phyloP scores from a whole-genome alignment of 2,329 filamentous ascomycete species.

The Didymella sp. region DNA sequence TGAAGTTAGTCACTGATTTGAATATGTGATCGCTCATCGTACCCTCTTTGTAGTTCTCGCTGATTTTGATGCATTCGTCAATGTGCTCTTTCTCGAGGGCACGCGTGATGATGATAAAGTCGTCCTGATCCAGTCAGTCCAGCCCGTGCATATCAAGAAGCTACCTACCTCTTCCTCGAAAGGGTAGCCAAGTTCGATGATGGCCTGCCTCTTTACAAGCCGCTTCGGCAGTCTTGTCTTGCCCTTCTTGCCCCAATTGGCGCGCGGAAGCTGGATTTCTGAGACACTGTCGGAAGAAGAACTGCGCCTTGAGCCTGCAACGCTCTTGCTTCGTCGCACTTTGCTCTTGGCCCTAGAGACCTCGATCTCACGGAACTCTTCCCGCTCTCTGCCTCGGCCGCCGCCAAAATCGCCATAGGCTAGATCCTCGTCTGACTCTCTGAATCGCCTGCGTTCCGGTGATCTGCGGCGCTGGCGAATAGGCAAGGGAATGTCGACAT shows the following conservation, averaged over 20 bases:
- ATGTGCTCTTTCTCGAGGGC: constrained; percentile 91
- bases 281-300: constrained; percentile 54
- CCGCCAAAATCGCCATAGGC: constrained; percentile 57
- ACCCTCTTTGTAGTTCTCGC: constrained; percentile 72
- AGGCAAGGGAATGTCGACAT: constrained; percentile 73
- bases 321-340: constrained; percentile 38
- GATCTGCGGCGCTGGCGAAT: constrained; percentile 57
- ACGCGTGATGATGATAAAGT: constrained; percentile 80
- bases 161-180: constrained; percentile 79
- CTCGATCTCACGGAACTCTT: constrained; percentile 59
- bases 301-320: constrained; percentile 43
- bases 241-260: constrained; percentile 66
- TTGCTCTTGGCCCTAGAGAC: constrained; percentile 56
- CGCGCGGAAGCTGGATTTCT: constrained; percentile 45
- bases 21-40: constrained; percentile 22
- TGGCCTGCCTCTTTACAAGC: constrained; percentile 78
- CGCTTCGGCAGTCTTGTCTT: constrained; percentile 87
- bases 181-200: constrained; percentile 85
- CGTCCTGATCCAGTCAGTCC: constrained; percentile 64
- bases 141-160: neutral
- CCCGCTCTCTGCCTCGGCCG: constrained; percentile 38
- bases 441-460: constrained; percentile 59
- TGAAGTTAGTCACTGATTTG: neutral
- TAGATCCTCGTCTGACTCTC: constrained; percentile 73
- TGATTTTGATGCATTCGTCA: constrained; percentile 83